These are phyloP conservation scores for Albatrellus ellisii DNA, from an alignment of 768 basidiomycete species.

Conservation along the genomic window DNA sequence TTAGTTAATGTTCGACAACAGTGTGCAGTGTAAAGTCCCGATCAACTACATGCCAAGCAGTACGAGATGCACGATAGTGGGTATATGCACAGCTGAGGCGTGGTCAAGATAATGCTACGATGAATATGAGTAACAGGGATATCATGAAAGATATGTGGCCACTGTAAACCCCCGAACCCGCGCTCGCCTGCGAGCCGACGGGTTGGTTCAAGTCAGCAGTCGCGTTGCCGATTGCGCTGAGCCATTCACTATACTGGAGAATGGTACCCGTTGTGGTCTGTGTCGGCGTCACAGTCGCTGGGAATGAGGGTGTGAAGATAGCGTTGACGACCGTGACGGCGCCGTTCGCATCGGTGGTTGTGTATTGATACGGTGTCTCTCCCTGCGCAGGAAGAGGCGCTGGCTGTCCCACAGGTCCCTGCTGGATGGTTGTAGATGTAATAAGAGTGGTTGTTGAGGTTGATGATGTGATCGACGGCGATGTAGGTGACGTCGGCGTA, in stretches of 20 bases:
- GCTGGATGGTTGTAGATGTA: slow-evolving; percentile 12
- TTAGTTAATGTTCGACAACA: too few relatives aligned
- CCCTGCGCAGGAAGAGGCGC: slow-evolving; percentile 14
- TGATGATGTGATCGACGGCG: slow-evolving; percentile 16
- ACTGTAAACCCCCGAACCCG: too few relatives aligned
- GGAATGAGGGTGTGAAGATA: slow-evolving; percentile 23
- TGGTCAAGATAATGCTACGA: too few relatives aligned
- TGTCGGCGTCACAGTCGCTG: slow-evolving; percentile 14
- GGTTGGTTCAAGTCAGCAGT: slow-evolving; percentile 13
- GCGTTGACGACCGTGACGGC: slow-evolving; percentile 15
- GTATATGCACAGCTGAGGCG: too few relatives aligned
- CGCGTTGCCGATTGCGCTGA: slow-evolving; percentile 16
- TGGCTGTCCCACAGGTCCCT: slow-evolving; percentile 49
- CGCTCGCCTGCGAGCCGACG: slow-evolving; percentile 1
- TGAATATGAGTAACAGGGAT: too few relatives aligned
- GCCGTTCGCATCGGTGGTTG: slow-evolving; percentile 23
- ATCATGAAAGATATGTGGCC: too few relatives aligned
- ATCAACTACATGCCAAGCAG: too few relatives aligned
- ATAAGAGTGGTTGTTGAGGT: slow-evolving; percentile 12
- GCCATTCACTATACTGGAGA: slow-evolving; percentile 20
- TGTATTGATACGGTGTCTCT: slow-evolving; percentile 20
- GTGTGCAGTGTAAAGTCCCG: too few relatives aligned
- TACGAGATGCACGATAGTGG: too few relatives aligned
- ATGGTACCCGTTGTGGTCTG: slow-evolving; percentile 19
- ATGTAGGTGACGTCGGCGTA: slow-evolving; percentile 10